phyloP scores from a whole-genome alignment of 306 rosid genomes.

The Rosa rugosa region DNA sequence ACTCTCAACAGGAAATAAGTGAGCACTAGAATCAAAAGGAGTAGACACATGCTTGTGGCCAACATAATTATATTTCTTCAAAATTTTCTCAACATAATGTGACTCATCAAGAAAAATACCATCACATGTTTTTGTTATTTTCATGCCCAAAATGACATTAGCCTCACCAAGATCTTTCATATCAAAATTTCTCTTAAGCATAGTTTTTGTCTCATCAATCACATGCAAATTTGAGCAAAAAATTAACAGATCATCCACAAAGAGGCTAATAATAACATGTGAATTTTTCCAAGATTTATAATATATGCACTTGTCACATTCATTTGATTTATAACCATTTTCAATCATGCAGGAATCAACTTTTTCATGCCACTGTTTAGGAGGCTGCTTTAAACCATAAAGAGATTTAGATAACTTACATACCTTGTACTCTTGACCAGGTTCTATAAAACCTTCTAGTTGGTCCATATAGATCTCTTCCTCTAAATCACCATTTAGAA shows the following conservation, averaged over 20 bases:
- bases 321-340: not conserved
- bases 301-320: not conserved
- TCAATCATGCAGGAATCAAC: not conserved
- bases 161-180: no score
- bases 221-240: not conserved
- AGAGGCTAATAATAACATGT: not conserved
- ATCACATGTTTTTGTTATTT: constrained; percentile 7
- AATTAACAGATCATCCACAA: not conserved
- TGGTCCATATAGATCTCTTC: not conserved
- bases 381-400: not conserved
- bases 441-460: not conserved
- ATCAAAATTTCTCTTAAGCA: not conserved
- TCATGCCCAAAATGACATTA: not conserved
- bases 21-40: not conserved
- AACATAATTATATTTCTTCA: not conserved
- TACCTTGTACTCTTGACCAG: not conserved
- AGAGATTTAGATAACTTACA: not conserved
- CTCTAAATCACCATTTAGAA: not conserved
- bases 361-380: not conserved
- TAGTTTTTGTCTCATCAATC: not conserved
- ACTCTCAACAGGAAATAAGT: not conserved
- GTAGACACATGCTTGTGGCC: not conserved
- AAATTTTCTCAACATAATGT: constrained; percentile 11
- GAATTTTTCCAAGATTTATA: not conserved
- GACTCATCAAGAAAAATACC: constrained; percentile 3